A percentile compares a stretch with the other conserved stretches of the same genome.
These are phyloP conservation scores for Xylariaceae sp. DNA, from an alignment of 2,329 filamentous ascomycete genomes.

Conservation along the genomic window DNA sequence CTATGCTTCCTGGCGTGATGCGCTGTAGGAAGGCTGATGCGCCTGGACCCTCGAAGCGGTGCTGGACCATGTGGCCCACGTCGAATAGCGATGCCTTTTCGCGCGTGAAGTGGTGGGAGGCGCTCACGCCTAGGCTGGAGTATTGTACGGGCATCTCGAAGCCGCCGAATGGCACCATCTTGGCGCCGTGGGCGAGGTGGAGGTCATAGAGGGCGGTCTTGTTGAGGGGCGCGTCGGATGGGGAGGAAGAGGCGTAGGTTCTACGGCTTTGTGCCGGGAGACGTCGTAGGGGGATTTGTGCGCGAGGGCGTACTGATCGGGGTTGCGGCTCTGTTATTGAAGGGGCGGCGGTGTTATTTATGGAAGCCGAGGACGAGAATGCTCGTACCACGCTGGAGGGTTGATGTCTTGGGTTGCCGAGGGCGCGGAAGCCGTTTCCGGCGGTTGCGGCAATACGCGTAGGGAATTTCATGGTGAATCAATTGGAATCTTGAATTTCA, in stretches of 20 bases:
- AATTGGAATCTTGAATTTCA: constrained; percentile 6
- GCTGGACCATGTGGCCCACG: constrained; percentile 95
- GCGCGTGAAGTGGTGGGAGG: constrained; percentile 87
- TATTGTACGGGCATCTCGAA: constrained; percentile 94
- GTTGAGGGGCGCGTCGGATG: constrained; percentile 35
- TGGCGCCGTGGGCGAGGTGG: constrained; percentile 72
- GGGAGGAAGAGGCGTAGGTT: constrained; percentile 25
- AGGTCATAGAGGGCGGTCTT: constrained; percentile 76
- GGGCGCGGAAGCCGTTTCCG: constrained; percentile 20
- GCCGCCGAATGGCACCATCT: constrained; percentile 95
- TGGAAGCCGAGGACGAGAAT: constrained; percentile 9
- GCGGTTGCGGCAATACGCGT: constrained; percentile 19
- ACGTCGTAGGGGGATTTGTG: constrained; percentile 3
- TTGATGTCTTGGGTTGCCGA: constrained; percentile 16
- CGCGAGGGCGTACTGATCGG: background rate
- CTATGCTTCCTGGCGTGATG: constrained; percentile 73
- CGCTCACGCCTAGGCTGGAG: constrained; percentile 66
- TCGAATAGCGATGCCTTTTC: constrained; percentile 88
- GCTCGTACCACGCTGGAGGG: constrained; percentile 7
- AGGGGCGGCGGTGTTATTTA: background rate
- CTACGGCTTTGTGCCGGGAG: constrained; percentile 14
- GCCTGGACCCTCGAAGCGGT: constrained; percentile 75
- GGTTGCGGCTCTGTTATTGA: background rate
- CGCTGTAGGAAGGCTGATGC: constrained; percentile 77
- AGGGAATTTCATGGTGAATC: constrained; percentile 26